Conservation (phyloP, 352 stramenopile genomes). For the Phytophthora brassicae region DNA sequence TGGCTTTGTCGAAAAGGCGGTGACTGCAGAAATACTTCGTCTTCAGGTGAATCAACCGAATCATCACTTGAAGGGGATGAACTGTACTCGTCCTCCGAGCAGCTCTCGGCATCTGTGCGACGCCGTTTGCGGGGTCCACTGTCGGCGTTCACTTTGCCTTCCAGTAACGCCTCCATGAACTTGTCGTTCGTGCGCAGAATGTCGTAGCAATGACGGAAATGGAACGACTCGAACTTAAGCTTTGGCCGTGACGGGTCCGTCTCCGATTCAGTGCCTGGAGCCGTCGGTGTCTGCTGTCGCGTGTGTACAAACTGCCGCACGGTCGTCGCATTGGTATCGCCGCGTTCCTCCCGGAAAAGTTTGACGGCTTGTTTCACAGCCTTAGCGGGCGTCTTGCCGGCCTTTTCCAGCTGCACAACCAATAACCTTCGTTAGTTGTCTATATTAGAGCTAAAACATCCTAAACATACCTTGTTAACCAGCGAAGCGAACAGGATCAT, state of each 20-base stretch:
- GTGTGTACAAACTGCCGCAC: conserved; percentile 28
- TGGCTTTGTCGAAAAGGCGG: conserved; percentile 3
- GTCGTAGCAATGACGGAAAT: conserved; percentile 39
- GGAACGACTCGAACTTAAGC: conserved; percentile 38
- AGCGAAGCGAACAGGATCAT: conserved; percentile 32
- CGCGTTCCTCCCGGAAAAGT: conserved; percentile 25
- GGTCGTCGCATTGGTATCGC: conserved; percentile 22
- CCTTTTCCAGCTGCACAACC: conserved; percentile 20
- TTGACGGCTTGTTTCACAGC: conserved; percentile 22
- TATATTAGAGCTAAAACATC: background rate
- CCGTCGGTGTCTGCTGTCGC: conserved; percentile 14
- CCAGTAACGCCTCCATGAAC: conserved; percentile 25
- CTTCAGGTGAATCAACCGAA: conserved; percentile 20
- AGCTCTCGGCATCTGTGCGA: conserved; percentile 1
- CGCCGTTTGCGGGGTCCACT: conserved; percentile 18
- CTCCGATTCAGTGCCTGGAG: conserved; percentile 13
- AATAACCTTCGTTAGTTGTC: conserved; percentile 16
- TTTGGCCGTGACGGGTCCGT: conserved; percentile 18
- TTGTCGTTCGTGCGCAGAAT: conserved; percentile 16
- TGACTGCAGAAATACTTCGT: conserved; percentile 5
- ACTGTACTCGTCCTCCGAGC: conserved; percentile 17
- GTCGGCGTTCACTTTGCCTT: background rate
- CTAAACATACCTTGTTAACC: conserved; percentile 21
- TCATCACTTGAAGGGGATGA: conserved; percentile 26
- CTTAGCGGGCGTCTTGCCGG: conserved; percentile 21